Evolutionary conservation across 163 green algal species (phyloP), one percentile per base, ranked within the genome.

Genomic region (Chlamydomonas reinhardtii): DNA sequence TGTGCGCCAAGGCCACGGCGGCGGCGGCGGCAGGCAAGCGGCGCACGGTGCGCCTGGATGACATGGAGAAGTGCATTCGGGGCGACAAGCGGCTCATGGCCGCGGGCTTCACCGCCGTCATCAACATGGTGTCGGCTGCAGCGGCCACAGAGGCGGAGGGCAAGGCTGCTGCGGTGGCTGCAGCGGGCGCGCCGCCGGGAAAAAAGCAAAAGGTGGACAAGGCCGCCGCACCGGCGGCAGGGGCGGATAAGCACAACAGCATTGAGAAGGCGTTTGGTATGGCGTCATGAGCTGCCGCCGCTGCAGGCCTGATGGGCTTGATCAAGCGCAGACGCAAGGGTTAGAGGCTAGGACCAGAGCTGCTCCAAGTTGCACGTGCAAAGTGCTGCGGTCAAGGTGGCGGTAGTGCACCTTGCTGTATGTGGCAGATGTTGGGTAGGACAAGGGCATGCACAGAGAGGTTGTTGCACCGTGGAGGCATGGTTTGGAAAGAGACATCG

Each of bases 11-110:
- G 78, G 78, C 78, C 9, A 71, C 78, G 22, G 66, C 65, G 2
- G 32, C 32, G 8, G 78, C 78, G 22, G 78, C 66, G 1, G 66
- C 66, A 6, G 43, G 66, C 70, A 86, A 86, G 70, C 80, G 80
- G 14, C 80, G 80, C 27, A 86, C 80, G 24, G 70, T 86, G 27
- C 69, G 70, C 14, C 37, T 86, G 70, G 80, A 86, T 8, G 80
- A 86, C 37, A 19, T 86, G 12, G 70, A 79, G 56, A 71, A 59
- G 27, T 65, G 54, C 29, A 69, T 86, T 4, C 54, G 70, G 17
- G 39, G 35, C 35, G 80, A 86, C 54, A 79, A 79, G 54, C 80
- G 80, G 24, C 52, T 86, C 25, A 39, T 32, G 34, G 15, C 69
- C 0, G 80, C 68, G 3, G 80, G 80, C 8, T 11, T 86, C 0